Percentiles rank a stretch among this genome's conserved stretches.
These are phyloP conservation scores for Aeminium ludgeri DNA, from an alignment of 495 filamentous ascomycete species.

Conservation along the genomic window DNA sequence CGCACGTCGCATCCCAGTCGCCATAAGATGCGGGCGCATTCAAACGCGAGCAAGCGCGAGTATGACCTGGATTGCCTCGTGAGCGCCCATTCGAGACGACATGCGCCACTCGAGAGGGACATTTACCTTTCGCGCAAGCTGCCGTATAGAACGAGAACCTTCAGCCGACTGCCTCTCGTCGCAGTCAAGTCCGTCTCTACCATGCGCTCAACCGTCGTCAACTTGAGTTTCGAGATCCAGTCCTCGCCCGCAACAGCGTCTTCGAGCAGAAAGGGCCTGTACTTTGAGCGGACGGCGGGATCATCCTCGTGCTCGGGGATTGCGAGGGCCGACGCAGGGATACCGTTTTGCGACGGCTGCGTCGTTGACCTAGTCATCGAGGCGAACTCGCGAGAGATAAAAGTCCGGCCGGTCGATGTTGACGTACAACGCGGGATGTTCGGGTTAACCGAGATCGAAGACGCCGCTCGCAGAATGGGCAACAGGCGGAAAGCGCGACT, in stretches of 20 bases:
- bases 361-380: no score
- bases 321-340: slow-evolving; percentile 21
- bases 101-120: no score
- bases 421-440: no score
- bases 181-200: slow-evolving; percentile 29
- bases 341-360: no score
- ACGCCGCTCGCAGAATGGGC: no score
- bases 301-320: slow-evolving; percentile 33
- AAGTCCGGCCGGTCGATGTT: no score
- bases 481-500: no score
- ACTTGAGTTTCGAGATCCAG: slow-evolving; percentile 41
- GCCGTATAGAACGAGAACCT: slow-evolving; percentile 47
- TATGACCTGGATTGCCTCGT: slow-evolving; percentile 19
- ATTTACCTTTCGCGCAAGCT: slow-evolving; percentile 29
- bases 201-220: slow-evolving; percentile 37
- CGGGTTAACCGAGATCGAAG: no score
- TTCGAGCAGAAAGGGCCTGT: slow-evolving; percentile 41
- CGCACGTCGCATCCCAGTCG: slow-evolving; percentile 53
- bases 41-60: slow-evolving; percentile 41
- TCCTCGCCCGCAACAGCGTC: slow-evolving; percentile 25
- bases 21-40: slow-evolving; percentile 47
- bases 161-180: slow-evolving; percentile 33
- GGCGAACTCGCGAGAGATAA: no score
- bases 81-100: no score
- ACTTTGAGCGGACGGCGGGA: slow-evolving; percentile 30